Base-by-base conservation (phyloP, 768 basidiomycete species). In the Amanita fuliginea region DNA sequence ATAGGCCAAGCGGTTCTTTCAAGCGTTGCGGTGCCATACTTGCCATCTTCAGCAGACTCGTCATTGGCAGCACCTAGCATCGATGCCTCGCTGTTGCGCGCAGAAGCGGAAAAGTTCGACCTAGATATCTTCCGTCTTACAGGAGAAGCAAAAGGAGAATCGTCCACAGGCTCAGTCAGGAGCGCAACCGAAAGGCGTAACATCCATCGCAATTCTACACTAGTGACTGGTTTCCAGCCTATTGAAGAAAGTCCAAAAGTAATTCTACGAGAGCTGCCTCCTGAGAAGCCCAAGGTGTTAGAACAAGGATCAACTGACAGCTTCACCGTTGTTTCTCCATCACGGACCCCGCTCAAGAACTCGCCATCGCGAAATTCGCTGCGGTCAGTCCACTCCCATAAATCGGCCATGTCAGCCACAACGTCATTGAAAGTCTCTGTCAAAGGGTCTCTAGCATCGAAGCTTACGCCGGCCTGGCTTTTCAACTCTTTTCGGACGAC, bases 1-100 rank as follows among this genome's bases (percentile, higher is more conserved):
- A 71, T 95, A 39, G 92, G 92, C 55, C 88, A 94, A 56, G 92
- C 95, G 56, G 83, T 96, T 26, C 79, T 91, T 18, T 83, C 89
- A 4, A 84, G 83, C 54, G 93, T 96, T 52, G 86, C 88, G 54
- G 80, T 96, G 10, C 93, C 94, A 1, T 85, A 80, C 60, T 64
- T 91, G 22, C 73, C 76, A 6, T 75, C 77, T 26, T 62, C 67
- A 54, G 28, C 51, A 24, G 68, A 70, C 22, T 57, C 58, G 26
- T 56, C 65, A 33, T 63, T 65, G 3, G 61, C 65, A 43, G 55
- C 64, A 51, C 52, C 62, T 49, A 51, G 62, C 14, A 63, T 71
- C 51, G 62, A 72, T 51, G 47, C 56, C 45, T 49, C 64, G n/a
- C 65, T 67, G 6, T 69, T 72, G 0, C 74, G 75, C 46, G 66